Percentiles rank a stretch among this genome's conserved stretches.
Conservation (phyloP, 2,329 filamentous ascomycete species). For the Fusarium vanettenii region DNA sequence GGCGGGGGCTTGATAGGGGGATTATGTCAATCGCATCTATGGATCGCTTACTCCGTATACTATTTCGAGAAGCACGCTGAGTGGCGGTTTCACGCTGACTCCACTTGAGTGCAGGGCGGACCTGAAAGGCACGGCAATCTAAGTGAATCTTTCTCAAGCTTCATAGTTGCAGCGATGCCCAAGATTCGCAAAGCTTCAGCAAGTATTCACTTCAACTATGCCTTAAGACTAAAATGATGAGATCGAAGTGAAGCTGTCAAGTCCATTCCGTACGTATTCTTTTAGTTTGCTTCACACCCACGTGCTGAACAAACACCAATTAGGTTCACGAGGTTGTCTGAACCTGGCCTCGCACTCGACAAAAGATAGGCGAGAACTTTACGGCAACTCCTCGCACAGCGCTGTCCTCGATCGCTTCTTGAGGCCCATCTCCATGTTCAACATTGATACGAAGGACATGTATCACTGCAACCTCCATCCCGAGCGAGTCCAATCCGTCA, state of each 20-base stretch:
- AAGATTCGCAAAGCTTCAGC: background rate
- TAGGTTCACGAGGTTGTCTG: background rate
- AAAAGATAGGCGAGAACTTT: background rate
- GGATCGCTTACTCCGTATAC: background rate
- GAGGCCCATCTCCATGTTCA: background rate
- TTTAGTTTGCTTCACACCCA: background rate
- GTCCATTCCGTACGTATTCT: too few species aligned
- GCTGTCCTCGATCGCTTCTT: background rate
- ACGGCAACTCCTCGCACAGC: background rate
- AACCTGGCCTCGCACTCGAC: background rate
- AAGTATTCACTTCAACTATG: background rate
- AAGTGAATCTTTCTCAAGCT: background rate
- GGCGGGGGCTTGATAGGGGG: background rate
- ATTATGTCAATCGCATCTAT: background rate
- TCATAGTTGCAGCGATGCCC: background rate
- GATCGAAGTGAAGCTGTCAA: background rate
- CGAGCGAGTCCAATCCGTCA: background rate
- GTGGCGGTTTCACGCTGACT: constrained; percentile 15
- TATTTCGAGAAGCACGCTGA: background rate
- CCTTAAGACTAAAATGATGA: background rate
- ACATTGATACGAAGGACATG: constrained; percentile 11
- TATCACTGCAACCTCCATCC: background rate
- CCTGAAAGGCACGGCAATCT: background rate
- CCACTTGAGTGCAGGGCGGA: constrained; percentile 16
- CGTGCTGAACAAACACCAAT: background rate